phyloP scores from a whole-genome alignment of 2,329 filamentous ascomycete genomes.

The Chalara sp. region DNA sequence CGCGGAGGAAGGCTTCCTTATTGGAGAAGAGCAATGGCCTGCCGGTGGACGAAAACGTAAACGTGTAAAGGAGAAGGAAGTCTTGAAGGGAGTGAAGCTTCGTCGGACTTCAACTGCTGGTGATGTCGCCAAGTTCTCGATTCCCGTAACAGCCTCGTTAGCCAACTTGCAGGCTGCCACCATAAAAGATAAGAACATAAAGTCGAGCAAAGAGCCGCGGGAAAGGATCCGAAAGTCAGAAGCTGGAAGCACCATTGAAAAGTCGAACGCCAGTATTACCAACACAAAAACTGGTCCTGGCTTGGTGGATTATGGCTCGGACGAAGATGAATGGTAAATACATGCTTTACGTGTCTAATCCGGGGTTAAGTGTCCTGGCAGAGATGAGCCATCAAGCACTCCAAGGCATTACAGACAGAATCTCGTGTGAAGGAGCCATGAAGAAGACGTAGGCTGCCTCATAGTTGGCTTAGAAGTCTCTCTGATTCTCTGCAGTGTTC shows the following conservation, averaged over 20 bases:
- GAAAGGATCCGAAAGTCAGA: neutral
- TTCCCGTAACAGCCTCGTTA: neutral
- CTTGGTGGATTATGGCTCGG: slow-evolving; percentile 51
- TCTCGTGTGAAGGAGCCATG: too few species aligned
- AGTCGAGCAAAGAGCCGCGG: neutral
- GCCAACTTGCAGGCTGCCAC: neutral
- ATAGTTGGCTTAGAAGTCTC: too few species aligned
- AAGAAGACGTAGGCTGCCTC: too few species aligned
- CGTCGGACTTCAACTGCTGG: slow-evolving; percentile 16
- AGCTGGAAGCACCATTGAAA: neutral
- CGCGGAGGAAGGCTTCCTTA: slow-evolving; percentile 12
- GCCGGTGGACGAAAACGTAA: slow-evolving; percentile 32
- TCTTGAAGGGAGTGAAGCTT: slow-evolving; percentile 26
- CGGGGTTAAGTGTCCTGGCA: too few species aligned
- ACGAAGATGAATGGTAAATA: slow-evolving; percentile 33
- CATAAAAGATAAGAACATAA: neutral
- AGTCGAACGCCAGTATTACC: slow-evolving; percentile 1
- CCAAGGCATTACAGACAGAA: too few species aligned
- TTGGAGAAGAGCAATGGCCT: slow-evolving; percentile 29
- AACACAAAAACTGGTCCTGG: slow-evolving; percentile 27
- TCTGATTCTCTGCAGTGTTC: too few species aligned
- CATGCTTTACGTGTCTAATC: neutral
- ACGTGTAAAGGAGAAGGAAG: slow-evolving; percentile 32
- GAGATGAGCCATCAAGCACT: too few species aligned
- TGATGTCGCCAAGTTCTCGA: neutral